Evolutionary conservation across 1,284 basidiomycete genomes (phyloP), one percentile per base, ranked within the genome.

Genomic region (Tausonia pullulans): DNA sequence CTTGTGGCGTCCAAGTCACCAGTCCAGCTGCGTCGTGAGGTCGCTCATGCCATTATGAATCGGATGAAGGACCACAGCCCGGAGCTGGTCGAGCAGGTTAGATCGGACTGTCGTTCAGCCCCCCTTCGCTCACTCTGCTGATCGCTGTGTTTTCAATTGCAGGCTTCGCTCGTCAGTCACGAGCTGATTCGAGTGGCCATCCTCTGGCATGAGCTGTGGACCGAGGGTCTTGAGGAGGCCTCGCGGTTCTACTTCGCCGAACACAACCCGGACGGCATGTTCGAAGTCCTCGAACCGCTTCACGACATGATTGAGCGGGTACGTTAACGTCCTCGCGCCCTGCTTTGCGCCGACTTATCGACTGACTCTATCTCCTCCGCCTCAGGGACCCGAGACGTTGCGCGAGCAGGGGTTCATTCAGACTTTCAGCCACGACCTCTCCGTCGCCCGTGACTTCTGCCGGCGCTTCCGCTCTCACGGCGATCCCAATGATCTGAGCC

Each of bases 191-290:
- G 96, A 13, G 92, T 98, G 3, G 96, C 96, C 2, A 98, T 99
- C 68, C 79, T 99, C 16, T 99, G 96, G 96, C 94, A 98, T 72
- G 96, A 99, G 75, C 81, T 96, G 72, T 99, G 96, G 96, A 93
- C 98, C 72, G 96, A 99, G 78, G 94, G 92, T 11, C 80, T 99
- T 39, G 96, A 98, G 77, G 96, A 99, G 76, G 96, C 96, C 3
- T 98, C 94, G 10, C 84, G 96, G 61, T 80, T 95, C 60, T 99
- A 95, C 79, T 98, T 95, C 79, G 96, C 92, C 16, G 96, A 98
- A 72, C 91, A 94, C 74, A 98, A 99, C 75, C 88, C 95, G n/a
- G 90, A 94, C 69, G 96, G 89, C 14, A 98, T 99, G 96, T 98
- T 98, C 73, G 87, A 87, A 46, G 89, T 87, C 16, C 78, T 99